A percentile compares a stretch with the other conserved stretches of the same genome.
phyloP scores from a whole-genome alignment of 202 grass and related monocot species.

The Brachypodium distachyon region DNA sequence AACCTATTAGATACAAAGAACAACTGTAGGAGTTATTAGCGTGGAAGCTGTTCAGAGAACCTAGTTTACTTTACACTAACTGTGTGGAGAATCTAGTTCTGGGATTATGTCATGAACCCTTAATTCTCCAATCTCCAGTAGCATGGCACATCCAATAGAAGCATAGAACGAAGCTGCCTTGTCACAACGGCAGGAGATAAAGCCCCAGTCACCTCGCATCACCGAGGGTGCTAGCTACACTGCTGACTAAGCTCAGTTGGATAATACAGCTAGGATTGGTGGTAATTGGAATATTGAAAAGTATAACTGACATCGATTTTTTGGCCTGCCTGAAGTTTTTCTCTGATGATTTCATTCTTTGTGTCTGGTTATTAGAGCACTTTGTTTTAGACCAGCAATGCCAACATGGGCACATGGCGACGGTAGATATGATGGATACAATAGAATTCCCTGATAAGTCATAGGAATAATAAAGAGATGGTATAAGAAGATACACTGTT shows the following conservation, averaged over 20 bases:
- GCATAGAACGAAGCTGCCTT: neutral
- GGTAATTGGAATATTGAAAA: neutral
- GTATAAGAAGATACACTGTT: neutral
- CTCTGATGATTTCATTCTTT: neutral
- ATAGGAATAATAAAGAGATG: neutral
- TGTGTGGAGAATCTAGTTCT: neutral
- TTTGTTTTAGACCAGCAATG: neutral
- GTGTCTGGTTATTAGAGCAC: neutral
- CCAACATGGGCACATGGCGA: neutral
- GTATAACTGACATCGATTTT: neutral
- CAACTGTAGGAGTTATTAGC: neutral
- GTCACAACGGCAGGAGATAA: neutral
- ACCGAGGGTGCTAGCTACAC: neutral
- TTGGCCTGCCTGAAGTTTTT: neutral
- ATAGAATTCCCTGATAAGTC: neutral
- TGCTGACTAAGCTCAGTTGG: neutral
- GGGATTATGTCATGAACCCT: neutral
- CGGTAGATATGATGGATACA: neutral
- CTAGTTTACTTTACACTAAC: neutral
- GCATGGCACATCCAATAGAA: neutral
- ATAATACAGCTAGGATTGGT: neutral
- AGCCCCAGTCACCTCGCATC: neutral
- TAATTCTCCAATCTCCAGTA: neutral
- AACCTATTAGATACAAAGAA: neutral
- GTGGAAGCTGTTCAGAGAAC: neutral